Percentiles rank a stretch among this genome's conserved stretches.
phyloP scores from a whole-genome alignment of 495 filamentous ascomycete genomes.

The Parmelia sp. region DNA sequence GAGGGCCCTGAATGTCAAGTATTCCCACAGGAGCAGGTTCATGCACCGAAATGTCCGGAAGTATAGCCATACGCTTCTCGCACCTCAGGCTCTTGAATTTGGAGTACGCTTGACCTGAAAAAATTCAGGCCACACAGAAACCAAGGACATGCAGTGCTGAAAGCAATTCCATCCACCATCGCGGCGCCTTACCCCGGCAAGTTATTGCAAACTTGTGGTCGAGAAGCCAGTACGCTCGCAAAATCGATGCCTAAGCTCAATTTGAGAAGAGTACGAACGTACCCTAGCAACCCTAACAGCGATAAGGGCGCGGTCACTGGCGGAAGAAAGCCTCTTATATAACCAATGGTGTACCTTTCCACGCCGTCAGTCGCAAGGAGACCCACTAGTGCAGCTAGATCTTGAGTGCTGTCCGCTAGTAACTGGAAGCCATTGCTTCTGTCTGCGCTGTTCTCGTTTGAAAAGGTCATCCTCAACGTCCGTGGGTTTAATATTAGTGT shows the following conservation, averaged over 20 bases:
- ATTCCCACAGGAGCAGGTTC: too few species aligned
- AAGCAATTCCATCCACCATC: too few species aligned
- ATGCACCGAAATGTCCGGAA: too few species aligned
- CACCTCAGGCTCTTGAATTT: too few species aligned
- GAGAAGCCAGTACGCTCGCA: neutral
- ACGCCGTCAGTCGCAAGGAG: slow-evolving; percentile 28
- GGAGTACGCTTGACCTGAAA: too few species aligned
- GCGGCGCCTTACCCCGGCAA: neutral
- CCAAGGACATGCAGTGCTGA: too few species aligned
- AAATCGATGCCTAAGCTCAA: neutral
- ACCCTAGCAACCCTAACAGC: neutral
- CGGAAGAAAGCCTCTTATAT: slow-evolving; percentile 25
- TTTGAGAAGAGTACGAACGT: neutral
- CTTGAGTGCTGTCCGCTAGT: slow-evolving; percentile 30
- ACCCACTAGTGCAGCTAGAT: slow-evolving; percentile 29
- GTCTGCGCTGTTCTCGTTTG: neutral
- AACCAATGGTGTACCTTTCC: slow-evolving; percentile 26
- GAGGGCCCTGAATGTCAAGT: too few species aligned
- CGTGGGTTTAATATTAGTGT: neutral
- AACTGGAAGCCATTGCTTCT: neutral
- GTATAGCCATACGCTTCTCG: too few species aligned
- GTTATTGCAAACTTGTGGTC: neutral
- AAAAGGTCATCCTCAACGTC: neutral
- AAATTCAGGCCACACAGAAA: too few species aligned
- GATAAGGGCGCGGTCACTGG: slow-evolving; percentile 24